Evolutionary conservation across 2,329 filamentous ascomycete genomes (phyloP).

Genomic region (Aquanectria penicillioides): DNA sequence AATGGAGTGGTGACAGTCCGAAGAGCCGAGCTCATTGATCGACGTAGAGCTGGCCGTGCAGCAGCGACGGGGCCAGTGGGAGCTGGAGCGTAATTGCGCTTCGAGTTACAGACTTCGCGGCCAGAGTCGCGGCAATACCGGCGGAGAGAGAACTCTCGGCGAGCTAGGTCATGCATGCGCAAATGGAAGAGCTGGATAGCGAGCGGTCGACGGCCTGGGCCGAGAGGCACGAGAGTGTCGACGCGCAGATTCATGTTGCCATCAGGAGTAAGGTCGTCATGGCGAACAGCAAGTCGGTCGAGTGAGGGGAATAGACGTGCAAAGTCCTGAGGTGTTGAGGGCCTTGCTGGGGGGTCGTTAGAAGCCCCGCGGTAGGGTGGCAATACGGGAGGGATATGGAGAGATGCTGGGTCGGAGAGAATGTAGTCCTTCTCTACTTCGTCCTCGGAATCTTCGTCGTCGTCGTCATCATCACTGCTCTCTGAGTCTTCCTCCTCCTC

Average conservation of each 20-base stretch:
- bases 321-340: conserved; percentile 85
- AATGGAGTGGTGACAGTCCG: conserved; percentile 54
- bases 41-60: conserved; percentile 58
- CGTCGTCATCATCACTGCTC: conserved; percentile 42
- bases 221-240: conserved; percentile 75
- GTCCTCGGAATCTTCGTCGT: conserved; percentile 40
- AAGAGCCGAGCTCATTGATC: conserved; percentile 56
- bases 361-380: conserved; percentile 70
- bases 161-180: conserved; percentile 90
- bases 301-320: conserved; percentile 86
- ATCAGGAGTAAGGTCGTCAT: conserved; percentile 89
- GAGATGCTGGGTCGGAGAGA: conserved; percentile 39
- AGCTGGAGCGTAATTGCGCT: conserved; percentile 66
- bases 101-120: conserved; percentile 89
- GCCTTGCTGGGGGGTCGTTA: conserved; percentile 70
- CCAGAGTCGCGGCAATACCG: conserved; percentile 94
- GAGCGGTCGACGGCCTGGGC: conserved; percentile 70
- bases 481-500: conserved; percentile 29
- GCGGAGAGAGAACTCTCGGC: conserved; percentile 88
- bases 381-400: conserved; percentile 59
- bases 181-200: conserved; percentile 87
- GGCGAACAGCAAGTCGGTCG: conserved; percentile 81
- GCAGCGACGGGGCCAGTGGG: conserved; percentile 35
- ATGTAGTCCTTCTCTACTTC: conserved; percentile 40
- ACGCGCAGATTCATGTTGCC: conserved; percentile 97